A percentile compares a stretch with the other conserved stretches of the same genome.
phyloP scores from a whole-genome alignment of 2,329 filamentous ascomycete genomes.

The Ascochyta clinopodiicola region DNA sequence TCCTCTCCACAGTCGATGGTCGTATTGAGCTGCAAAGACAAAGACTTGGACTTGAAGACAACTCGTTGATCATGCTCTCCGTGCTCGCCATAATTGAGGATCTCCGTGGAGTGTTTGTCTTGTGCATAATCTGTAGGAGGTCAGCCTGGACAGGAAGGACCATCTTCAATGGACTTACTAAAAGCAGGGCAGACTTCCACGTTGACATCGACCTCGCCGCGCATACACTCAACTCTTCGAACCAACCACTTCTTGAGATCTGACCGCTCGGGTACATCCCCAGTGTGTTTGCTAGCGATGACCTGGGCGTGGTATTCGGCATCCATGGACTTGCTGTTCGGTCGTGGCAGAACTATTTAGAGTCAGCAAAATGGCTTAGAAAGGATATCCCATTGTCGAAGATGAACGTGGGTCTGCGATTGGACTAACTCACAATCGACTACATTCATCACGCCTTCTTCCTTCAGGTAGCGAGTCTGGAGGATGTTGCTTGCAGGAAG shows the following conservation, averaged over 20 bases:
- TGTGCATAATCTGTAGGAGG: slow-evolving; percentile 64
- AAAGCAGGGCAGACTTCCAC: slow-evolving; percentile 71
- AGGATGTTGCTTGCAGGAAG: slow-evolving; percentile 77
- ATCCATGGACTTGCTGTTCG: slow-evolving; percentile 62
- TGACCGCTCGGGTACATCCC: slow-evolving; percentile 32
- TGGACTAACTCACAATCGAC: slow-evolving; percentile 60
- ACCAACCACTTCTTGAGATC: slow-evolving; percentile 73
- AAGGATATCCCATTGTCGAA: not conserved
- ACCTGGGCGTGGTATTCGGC: slow-evolving; percentile 44
- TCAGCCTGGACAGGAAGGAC: not conserved
- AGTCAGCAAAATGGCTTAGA: not conserved
- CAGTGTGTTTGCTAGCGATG: slow-evolving; percentile 33
- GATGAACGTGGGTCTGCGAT: not conserved
- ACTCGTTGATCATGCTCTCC: slow-evolving; percentile 48
- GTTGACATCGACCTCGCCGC: slow-evolving; percentile 69
- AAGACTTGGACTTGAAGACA: slow-evolving; percentile 65
- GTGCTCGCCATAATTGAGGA: slow-evolving; percentile 50
- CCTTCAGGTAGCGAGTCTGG: slow-evolving; percentile 78
- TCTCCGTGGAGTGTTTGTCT: slow-evolving; percentile 66
- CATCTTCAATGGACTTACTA: slow-evolving; percentile 20
- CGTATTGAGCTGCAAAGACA: slow-evolving; percentile 71
- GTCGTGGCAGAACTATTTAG: slow-evolving; percentile 67
- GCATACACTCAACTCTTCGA: slow-evolving; percentile 74
- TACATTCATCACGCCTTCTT: slow-evolving; percentile 75
- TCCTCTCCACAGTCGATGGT: slow-evolving; percentile 68